phyloP scores from a whole-genome alignment of 2,329 filamentous ascomycete genomes.

The Talaromyces sp. region DNA sequence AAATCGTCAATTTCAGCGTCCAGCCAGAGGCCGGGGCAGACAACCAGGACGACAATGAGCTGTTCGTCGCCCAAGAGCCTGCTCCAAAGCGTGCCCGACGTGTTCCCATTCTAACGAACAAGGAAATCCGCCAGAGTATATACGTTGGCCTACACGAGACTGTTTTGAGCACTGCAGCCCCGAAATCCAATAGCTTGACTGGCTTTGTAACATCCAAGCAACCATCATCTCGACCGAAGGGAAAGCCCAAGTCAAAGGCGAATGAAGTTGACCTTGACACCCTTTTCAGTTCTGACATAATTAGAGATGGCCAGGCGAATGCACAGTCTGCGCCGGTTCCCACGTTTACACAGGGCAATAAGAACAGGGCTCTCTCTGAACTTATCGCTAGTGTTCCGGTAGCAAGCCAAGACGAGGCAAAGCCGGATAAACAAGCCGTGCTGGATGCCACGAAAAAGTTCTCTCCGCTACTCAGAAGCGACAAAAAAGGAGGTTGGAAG shows the following conservation, averaged over 20 bases:
- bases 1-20: not conserved
- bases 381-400: constrained; percentile 27
- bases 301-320: constrained; percentile 25
- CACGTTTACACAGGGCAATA: constrained; percentile 19
- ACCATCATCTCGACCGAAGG: not conserved
- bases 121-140: constrained; percentile 7
- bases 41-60: not conserved
- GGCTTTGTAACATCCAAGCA: not conserved
- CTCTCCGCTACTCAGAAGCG: constrained; percentile 17
- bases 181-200: not conserved
- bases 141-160: not conserved
- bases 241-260: constrained; percentile 2
- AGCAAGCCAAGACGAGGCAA: constrained; percentile 18
- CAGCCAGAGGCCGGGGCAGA: not conserved
- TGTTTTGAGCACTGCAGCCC: not conserved
- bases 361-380: constrained; percentile 27
- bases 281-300: constrained; percentile 18
- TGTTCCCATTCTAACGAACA: constrained; percentile 1
- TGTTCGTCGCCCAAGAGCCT: constrained; percentile 3
- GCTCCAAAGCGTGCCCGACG: not conserved
- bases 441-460: constrained; percentile 27
- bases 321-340: constrained; percentile 18
- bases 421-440: constrained; percentile 22
- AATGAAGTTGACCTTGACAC: constrained; percentile 17
- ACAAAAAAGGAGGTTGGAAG: constrained; percentile 28